phyloP scores from a whole-genome alignment of 257 asterid species.

The Schizonepeta tenuifolia region DNA sequence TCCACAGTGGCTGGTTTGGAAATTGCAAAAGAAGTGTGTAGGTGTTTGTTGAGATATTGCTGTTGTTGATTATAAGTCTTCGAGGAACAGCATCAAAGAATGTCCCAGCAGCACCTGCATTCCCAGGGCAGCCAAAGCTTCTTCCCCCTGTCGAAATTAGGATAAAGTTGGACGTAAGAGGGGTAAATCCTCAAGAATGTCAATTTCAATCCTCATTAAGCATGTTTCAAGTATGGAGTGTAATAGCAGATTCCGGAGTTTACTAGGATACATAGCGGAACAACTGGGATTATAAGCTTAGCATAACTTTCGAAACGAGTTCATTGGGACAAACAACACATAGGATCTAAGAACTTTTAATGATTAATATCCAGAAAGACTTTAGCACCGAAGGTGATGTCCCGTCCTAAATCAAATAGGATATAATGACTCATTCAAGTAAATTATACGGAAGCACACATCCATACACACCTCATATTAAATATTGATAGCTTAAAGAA shows the following conservation, averaged over 20 bases:
- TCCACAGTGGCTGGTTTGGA: slow-evolving; percentile 93
- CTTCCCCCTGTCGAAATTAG: slow-evolving; percentile 66
- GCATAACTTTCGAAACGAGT: slow-evolving; percentile 5
- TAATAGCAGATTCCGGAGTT: slow-evolving; percentile 8
- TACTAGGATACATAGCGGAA: slow-evolving; percentile 23
- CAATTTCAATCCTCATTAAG: slow-evolving; percentile 19
- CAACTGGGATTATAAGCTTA: slow-evolving; percentile 18
- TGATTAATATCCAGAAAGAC: slow-evolving; percentile 9
- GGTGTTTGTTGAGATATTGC: slow-evolving; percentile 77
- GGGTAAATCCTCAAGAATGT: slow-evolving; percentile 18
- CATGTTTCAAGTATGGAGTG: slow-evolving; percentile 16
- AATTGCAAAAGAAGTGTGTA: slow-evolving; percentile 79
- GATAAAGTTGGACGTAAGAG: slow-evolving; percentile 27
- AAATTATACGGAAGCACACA: background rate
- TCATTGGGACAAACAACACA: slow-evolving; percentile 4
- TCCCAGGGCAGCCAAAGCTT: slow-evolving; percentile 85
- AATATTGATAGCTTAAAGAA: background rate
- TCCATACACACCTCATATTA: slow-evolving; percentile 2
- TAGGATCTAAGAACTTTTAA: background rate
- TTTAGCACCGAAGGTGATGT: background rate
- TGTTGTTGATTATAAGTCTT: slow-evolving; percentile 73
- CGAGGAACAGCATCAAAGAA: slow-evolving; percentile 88
- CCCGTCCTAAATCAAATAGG: background rate
- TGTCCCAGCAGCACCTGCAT: slow-evolving; percentile 95
- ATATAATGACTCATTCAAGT: background rate